Base-by-base conservation (phyloP, 352 stramenopile genomes). In the Elongisporangium undulatum region DNA sequence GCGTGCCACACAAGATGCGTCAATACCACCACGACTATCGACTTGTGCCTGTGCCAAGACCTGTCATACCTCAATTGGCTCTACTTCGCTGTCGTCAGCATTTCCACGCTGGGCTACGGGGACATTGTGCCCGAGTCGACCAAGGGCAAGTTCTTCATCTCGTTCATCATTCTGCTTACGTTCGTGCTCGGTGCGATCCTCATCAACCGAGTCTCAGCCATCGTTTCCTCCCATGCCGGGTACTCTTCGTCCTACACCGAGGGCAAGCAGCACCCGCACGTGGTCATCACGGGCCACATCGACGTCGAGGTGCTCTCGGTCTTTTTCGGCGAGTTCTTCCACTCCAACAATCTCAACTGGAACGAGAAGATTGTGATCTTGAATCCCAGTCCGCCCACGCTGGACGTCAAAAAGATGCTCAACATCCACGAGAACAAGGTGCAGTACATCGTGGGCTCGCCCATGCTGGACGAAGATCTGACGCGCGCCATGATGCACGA, bases 271-370 rank as follows among this genome's bases (percentile, higher is more conserved):
- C 77, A 90, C 29, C 87, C 89, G 8, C 84, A 91, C 49, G 68
- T 96, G 6, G 72, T 96, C 53, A 58, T 90, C 21, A 88, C 80
- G 0, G 84, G 86, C 3, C 74, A 95, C 49, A 75, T 96, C 19
- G 77, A 91, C 26, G 74, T 69, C 0, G 73, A 87, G 34, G 75
- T 75, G 51, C 71, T 94, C 9, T 66, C 74, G 1, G 58, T 85
- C 10, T 96, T 96, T 58, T 80, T 94, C n/a, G 57, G 60, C 0
- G 82, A 96, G 61, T 94, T 95, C 59, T 96, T 96, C 57, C 87
- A 96, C 56, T 61, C 84, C 0, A 87, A 80, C 56, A 93, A 96
- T 50, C 59, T 92, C 21, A 90, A 92, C 51, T 92, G 83, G 77
- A 92, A 91, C 57, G 84, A 91, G 49, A 77, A 86, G 13, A 73